Conservation (phyloP, 345 rosid genomes). For the Limnanthes douglasii region DNA sequence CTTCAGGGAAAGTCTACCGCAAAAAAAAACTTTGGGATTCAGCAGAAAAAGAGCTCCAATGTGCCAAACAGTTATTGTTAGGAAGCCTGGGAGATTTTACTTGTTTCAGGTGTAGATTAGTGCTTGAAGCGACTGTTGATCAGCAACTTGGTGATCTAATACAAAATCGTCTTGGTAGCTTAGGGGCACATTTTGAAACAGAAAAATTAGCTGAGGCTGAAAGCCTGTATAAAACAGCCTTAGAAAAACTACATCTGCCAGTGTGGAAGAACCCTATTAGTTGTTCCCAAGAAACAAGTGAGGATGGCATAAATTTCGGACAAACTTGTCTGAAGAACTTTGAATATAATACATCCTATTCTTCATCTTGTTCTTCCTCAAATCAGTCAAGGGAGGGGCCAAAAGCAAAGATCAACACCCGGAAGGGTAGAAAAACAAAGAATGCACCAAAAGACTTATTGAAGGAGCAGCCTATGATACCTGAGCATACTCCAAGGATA, state of each 20-base stretch:
- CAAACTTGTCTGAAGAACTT: constrained; percentile 1
- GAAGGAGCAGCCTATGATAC: constrained; percentile 24
- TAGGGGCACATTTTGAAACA: constrained; percentile 9
- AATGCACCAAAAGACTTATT: constrained; percentile 14
- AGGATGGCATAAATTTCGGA: constrained; percentile 8
- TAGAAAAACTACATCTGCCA: constrained; percentile 37
- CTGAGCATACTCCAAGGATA: constrained; percentile 31
- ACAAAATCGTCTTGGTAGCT: constrained; percentile 19
- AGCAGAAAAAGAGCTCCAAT: constrained; percentile 55
- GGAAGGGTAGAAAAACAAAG: constrained; percentile 30
- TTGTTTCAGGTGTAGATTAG: constrained; percentile 51
- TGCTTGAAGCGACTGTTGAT: constrained; percentile 43
- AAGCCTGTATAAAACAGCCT: constrained; percentile 39
- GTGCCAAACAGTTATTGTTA: constrained; percentile 35
- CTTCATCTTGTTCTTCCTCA: not conserved
- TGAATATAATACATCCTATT: constrained; percentile 12
- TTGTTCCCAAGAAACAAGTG: constrained; percentile 20
- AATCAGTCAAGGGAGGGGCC: constrained; percentile 10
- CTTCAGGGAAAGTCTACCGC: constrained; percentile 53
- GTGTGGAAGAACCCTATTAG: constrained; percentile 40
- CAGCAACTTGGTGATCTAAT: constrained; percentile 64
- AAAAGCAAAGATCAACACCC: constrained; percentile 19
- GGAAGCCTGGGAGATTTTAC: constrained; percentile 18
- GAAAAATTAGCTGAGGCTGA: constrained; percentile 44
- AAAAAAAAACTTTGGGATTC: constrained; percentile 42